phyloP scores from a whole-genome alignment of 805 yeast species.

The Saccharomycopsis sp. region DNA sequence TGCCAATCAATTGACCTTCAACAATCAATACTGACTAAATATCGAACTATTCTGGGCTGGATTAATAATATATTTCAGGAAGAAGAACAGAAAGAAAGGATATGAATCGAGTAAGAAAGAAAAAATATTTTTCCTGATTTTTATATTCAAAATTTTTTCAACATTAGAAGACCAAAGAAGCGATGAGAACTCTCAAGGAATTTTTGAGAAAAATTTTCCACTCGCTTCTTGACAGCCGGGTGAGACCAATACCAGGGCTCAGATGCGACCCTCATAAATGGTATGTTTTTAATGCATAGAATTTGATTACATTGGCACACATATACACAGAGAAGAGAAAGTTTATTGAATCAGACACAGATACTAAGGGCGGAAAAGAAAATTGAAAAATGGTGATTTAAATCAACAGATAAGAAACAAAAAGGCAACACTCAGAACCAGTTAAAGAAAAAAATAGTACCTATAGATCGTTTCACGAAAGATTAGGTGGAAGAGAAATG shows the following conservation, averaged over 20 bases:
- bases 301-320: neutral
- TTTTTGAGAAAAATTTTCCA: neutral
- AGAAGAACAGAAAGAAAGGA: neutral
- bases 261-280: neutral
- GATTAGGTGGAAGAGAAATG: too few species aligned
- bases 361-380: neutral
- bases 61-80: too few species aligned
- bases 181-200: neutral
- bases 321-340: neutral
- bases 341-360: neutral
- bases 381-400: too few species aligned
- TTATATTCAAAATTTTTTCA: too few species aligned
- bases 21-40: neutral
- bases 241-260: neutral
- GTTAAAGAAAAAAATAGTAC: too few species aligned
- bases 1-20: neutral
- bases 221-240: neutral
- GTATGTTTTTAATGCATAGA: neutral
- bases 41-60: neutral
- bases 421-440: too few species aligned
- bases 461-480: too few species aligned
- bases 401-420: too few species aligned
- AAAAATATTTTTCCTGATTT: neutral
- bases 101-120: neutral
- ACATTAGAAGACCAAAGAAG: neutral